Base-by-base conservation (phyloP, 139 green algal species). In the Pseudopediastrum boryanum region DNA sequence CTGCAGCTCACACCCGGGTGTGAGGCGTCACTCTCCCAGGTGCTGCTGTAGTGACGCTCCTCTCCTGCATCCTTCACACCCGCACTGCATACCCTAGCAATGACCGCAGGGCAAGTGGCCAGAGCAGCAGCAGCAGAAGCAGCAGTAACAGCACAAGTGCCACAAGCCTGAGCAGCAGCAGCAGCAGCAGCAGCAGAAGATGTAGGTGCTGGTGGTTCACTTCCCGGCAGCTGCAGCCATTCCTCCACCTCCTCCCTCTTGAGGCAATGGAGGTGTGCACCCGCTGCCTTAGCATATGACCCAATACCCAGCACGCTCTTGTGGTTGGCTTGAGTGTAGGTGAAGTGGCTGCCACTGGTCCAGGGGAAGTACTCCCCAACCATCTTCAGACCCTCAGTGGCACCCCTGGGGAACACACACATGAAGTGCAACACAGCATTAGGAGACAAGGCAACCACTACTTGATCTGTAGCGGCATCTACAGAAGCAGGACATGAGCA, bases 311-410 rank as follows among this genome's bases (percentile, higher is more conserved):
- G 82, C 83, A 95, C 87, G 70, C 80, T 90, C 89, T 78, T 78
- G 56, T 78, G 71, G 54, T 78, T 78, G 33, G 71, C 71, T 16
- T 78, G 71, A 16, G 71, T 78, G 52, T 78, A 78, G 8, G 48
- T 50, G 33, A 44, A 78, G 25, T 19, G 36, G 71, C 71, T 78
- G 64, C 36, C 5, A 50, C 19, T 13, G 0, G 35, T 80, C 86
- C 88, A 95, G 36, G 89, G 87, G 64, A 94, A 95, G 9, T 77
- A 85, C 77, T 95, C 90, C 0, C 89, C 89, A 35, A 94, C 84
- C 78, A 92, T 75, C 69, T 93, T 89, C 2, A 94, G 84, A 1
- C 75, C 88, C 5, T 84, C 90, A 0, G 89, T 95, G 44, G 89
- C 90, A 2, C 58, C 66, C 43, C 74, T 81, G 74, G 3, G 23